Percentiles rank a stretch among this genome's conserved stretches.
Evolutionary conservation across 257 asterid species (phyloP).

Genomic region (Solanum sejunctum): DNA sequence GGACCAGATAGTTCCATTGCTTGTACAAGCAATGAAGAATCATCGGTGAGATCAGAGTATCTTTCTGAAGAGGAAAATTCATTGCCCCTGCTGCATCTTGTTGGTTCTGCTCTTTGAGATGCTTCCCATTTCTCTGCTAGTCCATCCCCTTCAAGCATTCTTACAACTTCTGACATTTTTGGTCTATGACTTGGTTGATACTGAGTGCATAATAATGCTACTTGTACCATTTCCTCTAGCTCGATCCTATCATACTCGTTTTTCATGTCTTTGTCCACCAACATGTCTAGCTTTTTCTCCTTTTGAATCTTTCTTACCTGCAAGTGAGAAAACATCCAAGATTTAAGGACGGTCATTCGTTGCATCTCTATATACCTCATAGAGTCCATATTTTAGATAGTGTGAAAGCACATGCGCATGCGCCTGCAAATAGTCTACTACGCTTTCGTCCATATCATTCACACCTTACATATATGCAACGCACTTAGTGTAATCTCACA

Average conservation of each 20-base stretch:
- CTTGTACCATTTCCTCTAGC: slow-evolving; percentile 84
- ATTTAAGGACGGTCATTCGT: neutral
- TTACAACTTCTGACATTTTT: slow-evolving; percentile 87
- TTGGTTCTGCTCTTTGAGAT: slow-evolving; percentile 66
- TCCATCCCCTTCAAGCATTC: slow-evolving; percentile 96
- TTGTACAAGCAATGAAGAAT: slow-evolving; percentile 76
- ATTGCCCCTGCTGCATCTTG: slow-evolving; percentile 27
- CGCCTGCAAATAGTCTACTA: neutral
- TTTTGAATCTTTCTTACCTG: slow-evolving; percentile 80
- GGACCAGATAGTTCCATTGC: slow-evolving; percentile 98
- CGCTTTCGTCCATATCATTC: too few relatives aligned
- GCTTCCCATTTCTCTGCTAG: slow-evolving; percentile 97
- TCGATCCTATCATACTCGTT: slow-evolving; percentile 54
- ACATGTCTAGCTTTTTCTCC: slow-evolving; percentile 73
- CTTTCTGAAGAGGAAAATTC: slow-evolving; percentile 76
- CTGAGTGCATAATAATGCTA: slow-evolving; percentile 84
- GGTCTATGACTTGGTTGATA: slow-evolving; percentile 76
- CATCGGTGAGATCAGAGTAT: slow-evolving; percentile 86
- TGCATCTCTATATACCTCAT: neutral
- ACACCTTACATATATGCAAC: neutral
- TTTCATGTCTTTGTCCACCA: slow-evolving; percentile 71
- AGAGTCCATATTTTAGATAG: neutral
- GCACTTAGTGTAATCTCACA: neutral
- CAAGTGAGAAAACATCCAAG: neutral
- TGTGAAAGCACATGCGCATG: neutral